phyloP scores from a whole-genome alignment of 164 flowering plant species.

The Piper longum region DNA sequence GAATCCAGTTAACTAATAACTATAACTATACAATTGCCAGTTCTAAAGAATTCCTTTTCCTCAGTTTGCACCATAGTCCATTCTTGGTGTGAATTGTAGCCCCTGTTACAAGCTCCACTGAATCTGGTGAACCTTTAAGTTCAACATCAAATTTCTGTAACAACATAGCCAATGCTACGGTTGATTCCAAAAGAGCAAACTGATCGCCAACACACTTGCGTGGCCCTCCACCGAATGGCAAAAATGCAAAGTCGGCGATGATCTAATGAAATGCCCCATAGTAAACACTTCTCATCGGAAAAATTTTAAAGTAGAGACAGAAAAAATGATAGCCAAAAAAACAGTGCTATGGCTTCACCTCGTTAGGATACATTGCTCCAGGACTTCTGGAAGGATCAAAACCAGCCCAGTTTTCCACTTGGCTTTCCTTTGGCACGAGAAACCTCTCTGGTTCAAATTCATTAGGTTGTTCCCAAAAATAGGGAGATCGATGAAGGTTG shows the following conservation, averaged over 20 bases:
- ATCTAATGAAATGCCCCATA: conserved; percentile 26
- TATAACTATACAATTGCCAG: background rate
- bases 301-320: background rate
- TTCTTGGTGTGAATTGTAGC: conserved; percentile 91
- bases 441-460: conserved; percentile 95
- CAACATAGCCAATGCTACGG: conserved; percentile 68
- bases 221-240: conserved; percentile 96
- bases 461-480: conserved; percentile 72
- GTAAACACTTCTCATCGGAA: background rate
- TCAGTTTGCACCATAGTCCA: conserved; percentile 84
- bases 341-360: conserved; percentile 30
- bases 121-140: conserved; percentile 63
- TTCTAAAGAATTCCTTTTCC: conserved; percentile 25
- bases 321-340: background rate
- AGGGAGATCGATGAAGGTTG: conserved; percentile 92
- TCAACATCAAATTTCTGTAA: conserved; percentile 77
- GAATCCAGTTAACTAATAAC: background rate
- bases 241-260: conserved; percentile 78
- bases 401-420: conserved; percentile 87
- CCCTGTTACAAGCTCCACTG: conserved; percentile 85
- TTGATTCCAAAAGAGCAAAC: conserved; percentile 96
- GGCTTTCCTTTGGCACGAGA: conserved; percentile 24
- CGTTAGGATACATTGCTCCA: conserved; percentile 90
- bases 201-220: conserved; percentile 97
- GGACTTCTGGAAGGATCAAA: conserved; percentile 88